phyloP scores from a whole-genome alignment of 2,329 filamentous ascomycete genomes.

The Pseudomassariella vexata region DNA sequence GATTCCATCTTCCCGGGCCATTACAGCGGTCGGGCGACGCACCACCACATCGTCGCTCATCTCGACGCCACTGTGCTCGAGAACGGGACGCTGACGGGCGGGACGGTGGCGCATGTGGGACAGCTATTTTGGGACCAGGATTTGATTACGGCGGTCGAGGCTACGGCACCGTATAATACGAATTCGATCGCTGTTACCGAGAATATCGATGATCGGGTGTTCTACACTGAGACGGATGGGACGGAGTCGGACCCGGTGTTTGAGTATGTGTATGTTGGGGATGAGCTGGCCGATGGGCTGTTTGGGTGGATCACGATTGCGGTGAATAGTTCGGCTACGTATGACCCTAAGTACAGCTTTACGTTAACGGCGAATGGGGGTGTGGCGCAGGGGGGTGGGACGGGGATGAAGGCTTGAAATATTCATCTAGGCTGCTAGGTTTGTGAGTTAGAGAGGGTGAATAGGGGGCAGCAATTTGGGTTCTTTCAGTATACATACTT shows the following conservation, averaged over 20 bases:
- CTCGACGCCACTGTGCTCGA: conserved; percentile 25
- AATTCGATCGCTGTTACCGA: conserved; percentile 1
- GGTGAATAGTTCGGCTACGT: conserved; percentile 1
- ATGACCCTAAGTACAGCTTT: conserved; percentile 1
- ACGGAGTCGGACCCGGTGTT: conserved; percentile 4
- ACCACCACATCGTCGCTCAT: conserved; percentile 45
- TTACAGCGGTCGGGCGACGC: conserved; percentile 36
- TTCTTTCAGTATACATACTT: too few species aligned
- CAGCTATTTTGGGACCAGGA: conserved; percentile 61
- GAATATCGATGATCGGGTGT: conserved; percentile 3
- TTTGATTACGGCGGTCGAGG: conserved; percentile 32
- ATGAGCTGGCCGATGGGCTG: conserved; percentile 2
- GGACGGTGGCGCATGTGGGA: conserved; percentile 50
- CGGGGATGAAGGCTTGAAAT: too few species aligned
- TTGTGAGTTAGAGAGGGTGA: too few species aligned
- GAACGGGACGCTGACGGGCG: conserved; percentile 38
- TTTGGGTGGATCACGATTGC: conserved; percentile 5
- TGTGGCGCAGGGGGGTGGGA: conserved; percentile 1
- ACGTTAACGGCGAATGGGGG: background rate
- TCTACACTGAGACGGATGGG: conserved; percentile 3
- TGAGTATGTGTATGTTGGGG: conserved; percentile 5
- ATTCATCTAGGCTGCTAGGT: too few species aligned
- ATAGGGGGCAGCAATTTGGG: too few species aligned
- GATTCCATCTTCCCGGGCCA: conserved; percentile 38
- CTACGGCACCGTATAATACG: conserved; percentile 1